Evolutionary conservation across 208 protist species (phyloP).

Genomic region (Leishmania aethiopica): DNA sequence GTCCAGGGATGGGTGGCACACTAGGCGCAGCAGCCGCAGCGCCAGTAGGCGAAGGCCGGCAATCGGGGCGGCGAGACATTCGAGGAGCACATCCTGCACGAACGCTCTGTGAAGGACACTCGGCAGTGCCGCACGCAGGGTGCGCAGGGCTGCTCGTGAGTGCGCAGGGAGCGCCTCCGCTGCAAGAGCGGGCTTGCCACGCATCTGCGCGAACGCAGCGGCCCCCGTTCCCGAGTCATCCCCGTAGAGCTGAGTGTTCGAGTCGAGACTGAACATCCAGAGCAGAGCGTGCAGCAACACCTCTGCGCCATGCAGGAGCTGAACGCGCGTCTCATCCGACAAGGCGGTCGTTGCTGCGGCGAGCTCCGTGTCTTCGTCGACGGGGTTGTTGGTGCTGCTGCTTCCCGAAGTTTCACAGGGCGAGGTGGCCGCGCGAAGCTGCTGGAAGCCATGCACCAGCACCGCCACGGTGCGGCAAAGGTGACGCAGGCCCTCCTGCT

Average conservation of each 20-base stretch:
- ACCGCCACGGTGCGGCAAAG: conserved; percentile 53
- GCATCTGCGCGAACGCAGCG: background rate
- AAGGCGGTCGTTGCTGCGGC: background rate
- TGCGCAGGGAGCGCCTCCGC: conserved; percentile 16
- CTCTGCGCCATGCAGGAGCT: conserved; percentile 70
- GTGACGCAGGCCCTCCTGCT: conserved; percentile 45
- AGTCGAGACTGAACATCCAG: conserved; percentile 43
- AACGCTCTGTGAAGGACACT: conserved; percentile 44
- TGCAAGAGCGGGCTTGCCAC: background rate
- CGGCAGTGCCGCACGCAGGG: conserved; percentile 46
- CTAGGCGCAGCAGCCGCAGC: conserved; percentile 62
- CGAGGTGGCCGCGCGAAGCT: conserved; percentile 20
- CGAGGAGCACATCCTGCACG: conserved; percentile 65
- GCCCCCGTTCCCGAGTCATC: background rate
- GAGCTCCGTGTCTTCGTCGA: background rate
- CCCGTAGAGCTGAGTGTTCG: conserved; percentile 15
- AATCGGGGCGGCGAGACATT: conserved; percentile 64
- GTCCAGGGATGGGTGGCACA: conserved; percentile 46
- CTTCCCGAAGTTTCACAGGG: background rate
- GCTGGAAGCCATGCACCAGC: conserved; percentile 50
- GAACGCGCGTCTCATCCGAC: conserved; percentile 37
- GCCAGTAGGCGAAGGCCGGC: conserved; percentile 70
- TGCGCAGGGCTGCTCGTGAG: conserved; percentile 31
- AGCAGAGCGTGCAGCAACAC: conserved; percentile 62
- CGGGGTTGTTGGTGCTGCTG: background rate